Conservation (phyloP, 2,329 filamentous ascomycete genomes). For the Clonostachys chloroleuca region DNA sequence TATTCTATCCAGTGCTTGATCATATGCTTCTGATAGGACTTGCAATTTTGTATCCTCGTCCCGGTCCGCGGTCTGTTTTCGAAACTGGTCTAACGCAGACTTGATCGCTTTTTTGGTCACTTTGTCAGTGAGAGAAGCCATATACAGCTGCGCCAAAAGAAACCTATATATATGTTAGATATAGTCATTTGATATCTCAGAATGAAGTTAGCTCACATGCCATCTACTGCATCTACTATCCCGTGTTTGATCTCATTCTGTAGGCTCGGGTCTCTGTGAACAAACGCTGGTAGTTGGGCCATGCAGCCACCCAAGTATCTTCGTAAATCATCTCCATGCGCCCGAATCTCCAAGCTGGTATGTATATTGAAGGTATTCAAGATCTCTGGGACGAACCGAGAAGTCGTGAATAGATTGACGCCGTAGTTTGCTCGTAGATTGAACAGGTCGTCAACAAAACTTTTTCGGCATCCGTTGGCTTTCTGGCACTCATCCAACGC, state of each 20-base stretch:
- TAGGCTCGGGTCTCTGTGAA: neutral
- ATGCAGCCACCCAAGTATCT: constrained; percentile 5
- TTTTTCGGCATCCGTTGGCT: neutral
- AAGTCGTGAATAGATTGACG: constrained; percentile 13
- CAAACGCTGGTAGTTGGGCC: neutral
- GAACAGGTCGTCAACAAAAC: constrained; percentile 3
- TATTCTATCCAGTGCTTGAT: constrained; percentile 33
- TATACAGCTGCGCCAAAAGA: constrained; percentile 1
- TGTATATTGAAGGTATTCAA: neutral
- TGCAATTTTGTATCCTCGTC: neutral
- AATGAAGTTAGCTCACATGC: neutral
- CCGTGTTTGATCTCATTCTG: neutral
- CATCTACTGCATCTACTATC: neutral
- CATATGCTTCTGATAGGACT: constrained; percentile 24
- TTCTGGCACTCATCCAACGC: constrained; percentile 14
- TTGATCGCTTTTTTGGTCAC: constrained; percentile 20
- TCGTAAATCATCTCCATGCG: constrained; percentile 5
- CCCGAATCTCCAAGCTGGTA: constrained; percentile 5
- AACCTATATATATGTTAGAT: neutral
- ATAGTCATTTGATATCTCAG: too few relatives aligned
- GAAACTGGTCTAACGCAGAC: constrained; percentile 19
- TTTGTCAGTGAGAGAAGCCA: constrained; percentile 3
- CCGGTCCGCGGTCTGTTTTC: constrained; percentile 8
- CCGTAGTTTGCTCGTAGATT: neutral
- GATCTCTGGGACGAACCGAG: constrained; percentile 9